phyloP scores from a whole-genome alignment of 164 flowering plant species.

The Chloranthus sessilifolius region DNA sequence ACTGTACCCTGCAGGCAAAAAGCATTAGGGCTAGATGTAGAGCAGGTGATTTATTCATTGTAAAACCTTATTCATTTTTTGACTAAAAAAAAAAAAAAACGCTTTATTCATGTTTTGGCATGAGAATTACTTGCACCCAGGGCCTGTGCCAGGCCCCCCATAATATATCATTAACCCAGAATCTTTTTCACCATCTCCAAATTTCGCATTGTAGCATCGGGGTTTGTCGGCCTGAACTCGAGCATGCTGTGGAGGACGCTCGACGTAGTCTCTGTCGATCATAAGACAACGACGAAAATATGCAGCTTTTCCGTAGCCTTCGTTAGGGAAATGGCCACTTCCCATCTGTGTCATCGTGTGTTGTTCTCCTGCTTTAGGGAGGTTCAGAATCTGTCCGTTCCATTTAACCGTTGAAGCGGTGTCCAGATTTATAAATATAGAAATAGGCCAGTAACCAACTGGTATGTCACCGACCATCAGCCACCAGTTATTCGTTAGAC shows the following conservation, averaged over 20 bases:
- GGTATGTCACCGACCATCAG: not conserved
- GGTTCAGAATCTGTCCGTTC: slow-evolving; percentile 9
- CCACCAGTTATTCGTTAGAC: slow-evolving; percentile 9
- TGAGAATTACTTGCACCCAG: too few relatives aligned
- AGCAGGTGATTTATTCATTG: too few relatives aligned
- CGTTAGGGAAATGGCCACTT: slow-evolving; percentile 11
- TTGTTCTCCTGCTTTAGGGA: not conserved
- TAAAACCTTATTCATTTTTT: too few relatives aligned
- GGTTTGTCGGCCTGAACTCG: not conserved
- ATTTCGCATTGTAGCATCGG: slow-evolving; percentile 4
- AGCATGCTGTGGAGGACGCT: not conserved
- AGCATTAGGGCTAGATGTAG: too few relatives aligned
- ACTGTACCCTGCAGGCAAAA: too few relatives aligned
- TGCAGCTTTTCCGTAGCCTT: slow-evolving; percentile 6
- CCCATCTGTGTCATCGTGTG: slow-evolving; percentile 18
- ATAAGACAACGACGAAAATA: slow-evolving; percentile 1
- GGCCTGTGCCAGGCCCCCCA: slow-evolving; percentile 10
- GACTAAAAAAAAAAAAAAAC: too few relatives aligned
- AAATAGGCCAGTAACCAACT: slow-evolving; percentile 13
- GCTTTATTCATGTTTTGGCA: too few relatives aligned
- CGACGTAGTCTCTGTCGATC: slow-evolving; percentile 1
- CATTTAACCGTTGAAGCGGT: not conserved
- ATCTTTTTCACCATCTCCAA: not conserved
- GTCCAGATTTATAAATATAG: slow-evolving; percentile 7
- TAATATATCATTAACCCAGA: not conserved